Evolutionary conservation across 495 filamentous ascomycete genomes (phyloP), one percentile per base, ranked within the genome.

Genomic region (Tetracladium setigerum): DNA sequence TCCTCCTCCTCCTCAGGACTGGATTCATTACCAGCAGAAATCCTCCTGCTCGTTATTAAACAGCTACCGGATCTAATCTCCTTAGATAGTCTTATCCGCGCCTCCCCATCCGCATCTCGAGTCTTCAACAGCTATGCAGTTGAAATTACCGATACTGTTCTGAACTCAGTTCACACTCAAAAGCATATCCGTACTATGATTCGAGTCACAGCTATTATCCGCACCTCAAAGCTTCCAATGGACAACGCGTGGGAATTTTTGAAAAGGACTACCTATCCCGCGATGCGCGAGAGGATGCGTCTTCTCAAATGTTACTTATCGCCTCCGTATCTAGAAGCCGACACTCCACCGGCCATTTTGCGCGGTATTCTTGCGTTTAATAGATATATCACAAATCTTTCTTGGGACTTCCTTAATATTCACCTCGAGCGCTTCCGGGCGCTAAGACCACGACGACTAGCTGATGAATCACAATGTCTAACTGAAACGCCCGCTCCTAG

Each of bases 41-140:
- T 47, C 14, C 19, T 47, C n/a, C 17, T 47, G 12, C 35, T 27
- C 17, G 31, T 47, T 15, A 14, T 40, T 10, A 39, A 7, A 31
- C 11, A 39, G 12, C 45, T 47, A 16, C 45, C 35, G 12, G 45
- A 47, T 38, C 45, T 47, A 12, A 22, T 30, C 24, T 47, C 45
- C 10, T 37, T 47, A 35, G 35, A 47, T 17, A 47, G 37, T 37
- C n/a, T 47, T 30, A 10, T 47, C 22, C 22, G 45, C 32, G 34
- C 35, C 4, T 47, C 37, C 12, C 45, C 45, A 31, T 24, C 45
- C 14, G 19, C 36, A 27, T 47, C 5, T 40, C 45, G 45, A 14
- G n/a, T 39, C n/a, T 47, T 47, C 36, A 17, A 34, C 24, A 16
- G 3, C 19, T 11, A 30, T 7, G 24, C 17, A 8, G 34, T 15